Conservation (phyloP, 2,329 filamentous ascomycete species). For the Aspergillus latus region DNA sequence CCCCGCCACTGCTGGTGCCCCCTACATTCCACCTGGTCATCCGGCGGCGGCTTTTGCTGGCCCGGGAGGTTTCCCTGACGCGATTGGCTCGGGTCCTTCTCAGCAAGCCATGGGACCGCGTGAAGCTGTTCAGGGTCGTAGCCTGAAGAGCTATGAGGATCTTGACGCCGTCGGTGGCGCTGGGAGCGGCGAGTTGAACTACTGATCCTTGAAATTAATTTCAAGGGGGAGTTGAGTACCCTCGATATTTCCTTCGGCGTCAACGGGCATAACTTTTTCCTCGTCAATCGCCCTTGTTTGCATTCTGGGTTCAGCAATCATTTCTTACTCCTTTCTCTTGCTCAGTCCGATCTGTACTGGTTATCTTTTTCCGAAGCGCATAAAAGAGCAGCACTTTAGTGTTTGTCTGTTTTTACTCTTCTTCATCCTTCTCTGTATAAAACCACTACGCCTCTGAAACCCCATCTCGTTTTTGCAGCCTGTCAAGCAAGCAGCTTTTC, state of each 20-base stretch:
- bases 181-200: constrained; percentile 84
- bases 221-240: not conserved
- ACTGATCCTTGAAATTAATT: constrained; percentile 52
- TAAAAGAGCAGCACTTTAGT: not conserved
- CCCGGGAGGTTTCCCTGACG: constrained; percentile 48
- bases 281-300: not conserved
- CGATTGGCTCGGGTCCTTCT: constrained; percentile 63
- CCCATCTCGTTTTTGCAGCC: too few species aligned
- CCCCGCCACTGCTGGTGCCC: constrained; percentile 28
- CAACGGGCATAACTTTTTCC: not conserved
- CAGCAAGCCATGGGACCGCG: constrained; percentile 75
- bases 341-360: not conserved
- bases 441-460: too few species aligned
- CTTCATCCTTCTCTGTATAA: not conserved
- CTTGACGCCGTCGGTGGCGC: constrained; percentile 78
- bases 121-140: constrained; percentile 89
- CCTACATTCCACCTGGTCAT: constrained; percentile 42
- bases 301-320: constrained; percentile 4
- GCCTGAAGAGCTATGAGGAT: constrained; percentile 95
- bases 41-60: constrained; percentile 41
- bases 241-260: constrained; percentile 12
- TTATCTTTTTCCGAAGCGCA: not conserved
- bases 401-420: not conserved
- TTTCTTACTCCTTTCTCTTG: not conserved
- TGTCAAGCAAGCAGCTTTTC: too few species aligned